Evolutionary conservation across 2,329 filamentous ascomycete species (phyloP), one percentile per base, ranked within the genome.

Genomic region (Calonectria crousiana): DNA sequence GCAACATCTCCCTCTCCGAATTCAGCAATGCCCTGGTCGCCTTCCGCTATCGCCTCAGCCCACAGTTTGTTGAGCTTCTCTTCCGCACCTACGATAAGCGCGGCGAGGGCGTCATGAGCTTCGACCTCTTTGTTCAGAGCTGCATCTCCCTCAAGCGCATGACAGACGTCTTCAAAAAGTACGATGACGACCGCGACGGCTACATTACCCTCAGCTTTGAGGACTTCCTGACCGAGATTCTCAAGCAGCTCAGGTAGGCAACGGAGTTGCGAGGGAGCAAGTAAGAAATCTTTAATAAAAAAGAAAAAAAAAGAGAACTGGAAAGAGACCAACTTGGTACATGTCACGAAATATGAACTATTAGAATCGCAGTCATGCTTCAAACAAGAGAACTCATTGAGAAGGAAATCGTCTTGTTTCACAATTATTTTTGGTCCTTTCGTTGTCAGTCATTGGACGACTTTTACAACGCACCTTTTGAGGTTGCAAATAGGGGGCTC

Each of bases 101-200:
- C 76, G 86, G 87, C 78, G 89, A 92, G 82, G 93, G 93, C 47
- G 89, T 90, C 80, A 95, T 95, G 91, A 95, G 93, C 86, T 99
- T 99, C 82, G 97, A 99, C 86, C 86, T 99, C 67, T 99, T 99
- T 82, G 97, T 99, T 75, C 97, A 99, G 89, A 95, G 95, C 67
- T 98, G 97, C 85, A 98, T 99, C 83, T 95, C 93, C 80, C 89
- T 99, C 81, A 98, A 98, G 90, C 91, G 97, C 80, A 98, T 99
- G 96, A 99, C 97, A 74, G 97, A 99, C 85, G 95, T 98, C 34
- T 99, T 99, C 85, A 99, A 99, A 90, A 96, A 96, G 86, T 99
- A 98, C 84, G 97, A 99, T 80, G 95, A 98, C 81, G 97, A 99
- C 85, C 92, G 97, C 52, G 97, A 98, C 85, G 97, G 97, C 2